Evolutionary conservation across 306 rosid genomes (phyloP), one percentile per base, ranked within the genome.

Genomic region (Calophaca sinica): DNA sequence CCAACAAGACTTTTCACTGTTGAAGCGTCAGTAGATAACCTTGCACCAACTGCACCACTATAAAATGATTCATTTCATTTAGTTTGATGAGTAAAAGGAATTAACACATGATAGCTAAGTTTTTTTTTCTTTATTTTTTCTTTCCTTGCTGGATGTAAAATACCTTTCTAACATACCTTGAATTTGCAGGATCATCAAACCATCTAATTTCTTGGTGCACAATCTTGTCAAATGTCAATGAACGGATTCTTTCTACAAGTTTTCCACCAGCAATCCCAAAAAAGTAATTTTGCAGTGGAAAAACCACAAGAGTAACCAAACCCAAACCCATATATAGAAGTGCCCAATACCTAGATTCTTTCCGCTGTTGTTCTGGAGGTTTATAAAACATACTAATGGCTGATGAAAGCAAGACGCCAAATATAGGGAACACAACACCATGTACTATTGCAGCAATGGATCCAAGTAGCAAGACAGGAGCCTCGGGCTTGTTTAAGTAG

Each of bases 261-360:
- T 86, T 94, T 68, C 94, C 98, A 15, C 97, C 97, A 26, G 97
- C 97, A 35, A 94, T 57, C 38, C 90, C 96, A 58, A 94, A 90
- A 6, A 86, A 57, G 85, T 79, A 90, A 71, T 87, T 85, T 64
- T 87, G 90, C 7, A 65, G 26, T 2, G 96, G 91, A 20, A 84
- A 3, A 2, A 46, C 52, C n/a, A 76, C 54, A 3, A 91, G 61
- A 48, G 77, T 26, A 59, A 82, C 4, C 6, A 79, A 38, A 45
- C 96, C 98, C 86, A 91, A 45, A 42, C 89, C 86, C 3, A 86
- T 65, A 72, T 57, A 94, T 49, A 88, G 72, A 76, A 84, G 68
- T 39, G 90, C 84, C 97, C 98, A 90, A 9, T 73, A 83, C 53
- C 31, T 83, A 13, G 97, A 84, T 51, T 94, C 96, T 68, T 84